Percentiles rank a stretch among this genome's conserved stretches.
These are phyloP conservation scores for rapeseed (Brassica napus) DNA, from an alignment of 345 rosid species.

Conservation along the genomic window DNA sequence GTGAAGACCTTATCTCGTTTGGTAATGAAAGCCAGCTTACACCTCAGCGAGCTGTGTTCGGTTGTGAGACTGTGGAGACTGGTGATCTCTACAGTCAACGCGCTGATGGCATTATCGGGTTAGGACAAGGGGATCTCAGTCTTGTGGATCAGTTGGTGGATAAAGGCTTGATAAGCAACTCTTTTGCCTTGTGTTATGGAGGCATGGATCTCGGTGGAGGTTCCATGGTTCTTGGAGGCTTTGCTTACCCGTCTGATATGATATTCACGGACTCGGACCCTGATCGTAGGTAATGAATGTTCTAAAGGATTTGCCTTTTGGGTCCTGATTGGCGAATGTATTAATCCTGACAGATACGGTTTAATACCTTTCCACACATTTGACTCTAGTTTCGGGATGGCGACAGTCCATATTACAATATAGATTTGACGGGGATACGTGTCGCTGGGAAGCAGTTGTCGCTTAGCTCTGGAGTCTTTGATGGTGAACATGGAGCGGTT, in stretches of 20 bases:
- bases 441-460: constrained; percentile 83
- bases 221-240: constrained; percentile 90
- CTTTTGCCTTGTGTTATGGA: constrained; percentile 92
- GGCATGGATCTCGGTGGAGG: constrained; percentile 95
- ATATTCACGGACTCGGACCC: constrained; percentile 68
- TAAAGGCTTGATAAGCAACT: constrained; percentile 74
- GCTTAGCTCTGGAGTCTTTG: constrained; percentile 59
- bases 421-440: constrained; percentile 88
- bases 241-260: constrained; percentile 69
- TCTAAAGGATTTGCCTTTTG: constrained; percentile 26
- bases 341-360: constrained; percentile 14
- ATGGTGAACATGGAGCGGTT: constrained; percentile 76
- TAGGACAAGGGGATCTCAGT: constrained; percentile 91
- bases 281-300: constrained; percentile 68
- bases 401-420: constrained; percentile 99
- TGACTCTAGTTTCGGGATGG: constrained; percentile 99
- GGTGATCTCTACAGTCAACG: constrained; percentile 90
- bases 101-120: constrained; percentile 95
- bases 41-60: constrained; percentile 84
- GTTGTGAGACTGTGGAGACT: constrained; percentile 85
- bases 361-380: constrained; percentile 82
- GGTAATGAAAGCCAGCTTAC: constrained; percentile 71
- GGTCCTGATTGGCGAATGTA: constrained; percentile 36
- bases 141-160: constrained; percentile 88
- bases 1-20: constrained; percentile 76